These are phyloP conservation scores for Kluyveromyces nonfermentans DNA, from an alignment of 805 yeast genomes.

Conservation along the genomic window DNA sequence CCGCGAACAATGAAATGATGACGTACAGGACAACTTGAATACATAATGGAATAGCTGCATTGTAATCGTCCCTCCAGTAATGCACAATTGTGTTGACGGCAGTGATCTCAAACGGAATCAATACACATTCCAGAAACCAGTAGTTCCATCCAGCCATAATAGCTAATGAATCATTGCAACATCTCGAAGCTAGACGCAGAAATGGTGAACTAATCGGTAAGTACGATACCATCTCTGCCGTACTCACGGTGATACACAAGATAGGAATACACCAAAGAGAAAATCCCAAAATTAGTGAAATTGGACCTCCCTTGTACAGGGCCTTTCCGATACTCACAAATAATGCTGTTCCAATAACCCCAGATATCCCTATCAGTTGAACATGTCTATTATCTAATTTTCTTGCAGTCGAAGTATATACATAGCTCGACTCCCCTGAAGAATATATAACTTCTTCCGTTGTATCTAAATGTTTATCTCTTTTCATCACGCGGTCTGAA, in stretches of 20 bases:
- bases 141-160: slow-evolving; percentile 74
- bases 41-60: slow-evolving; percentile 59
- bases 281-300: slow-evolving; percentile 54
- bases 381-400: slow-evolving; percentile 60
- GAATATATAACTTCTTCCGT: not conserved
- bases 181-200: slow-evolving; percentile 62
- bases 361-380: slow-evolving; percentile 71
- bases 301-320: slow-evolving; percentile 60
- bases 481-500: not conserved
- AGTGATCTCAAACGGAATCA: slow-evolving; percentile 76
- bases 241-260: slow-evolving; percentile 53
- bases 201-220: slow-evolving; percentile 73
- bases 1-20: slow-evolving; percentile 62
- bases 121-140: slow-evolving; percentile 64
- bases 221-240: slow-evolving; percentile 74
- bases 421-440: not conserved
- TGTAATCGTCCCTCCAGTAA: slow-evolving; percentile 70
- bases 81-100: slow-evolving; percentile 72
- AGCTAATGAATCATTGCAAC: slow-evolving; percentile 67
- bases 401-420: slow-evolving; percentile 32
- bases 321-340: slow-evolving; percentile 66
- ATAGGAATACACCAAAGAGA: slow-evolving; percentile 63
- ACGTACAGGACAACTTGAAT: slow-evolving; percentile 58
- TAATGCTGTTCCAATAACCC: slow-evolving; percentile 73
- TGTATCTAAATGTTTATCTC: not conserved